A percentile compares a stretch with the other conserved stretches of the same genome.
phyloP scores from a whole-genome alignment of 2,329 filamentous ascomycete species.

The Paramyrothecium sp. region DNA sequence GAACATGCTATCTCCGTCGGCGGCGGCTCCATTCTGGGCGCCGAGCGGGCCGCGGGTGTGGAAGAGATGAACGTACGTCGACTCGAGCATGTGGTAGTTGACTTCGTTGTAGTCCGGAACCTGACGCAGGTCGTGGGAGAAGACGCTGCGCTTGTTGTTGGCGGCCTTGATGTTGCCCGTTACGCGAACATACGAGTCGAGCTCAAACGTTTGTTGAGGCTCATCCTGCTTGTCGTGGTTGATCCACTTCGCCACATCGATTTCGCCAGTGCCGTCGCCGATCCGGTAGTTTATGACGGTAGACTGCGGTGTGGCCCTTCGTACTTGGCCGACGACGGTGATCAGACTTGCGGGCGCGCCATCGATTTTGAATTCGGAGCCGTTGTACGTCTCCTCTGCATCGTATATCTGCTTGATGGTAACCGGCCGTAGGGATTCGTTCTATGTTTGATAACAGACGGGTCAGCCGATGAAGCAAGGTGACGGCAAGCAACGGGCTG shows the following conservation, averaged over 20 bases:
- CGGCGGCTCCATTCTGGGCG: conserved; percentile 35
- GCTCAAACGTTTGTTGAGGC: conserved; percentile 54
- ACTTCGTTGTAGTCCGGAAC: conserved; percentile 88
- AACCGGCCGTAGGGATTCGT: conserved; percentile 87
- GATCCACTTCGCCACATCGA: conserved; percentile 89
- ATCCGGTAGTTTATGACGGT: conserved; percentile 92
- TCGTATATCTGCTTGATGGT: conserved; percentile 95
- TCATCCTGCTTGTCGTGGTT: conserved; percentile 59
- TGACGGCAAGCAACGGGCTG: conserved; percentile 6
- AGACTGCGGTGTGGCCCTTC: conserved; percentile 78
- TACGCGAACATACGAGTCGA: conserved; percentile 80
- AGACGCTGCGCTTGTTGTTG: conserved; percentile 79
- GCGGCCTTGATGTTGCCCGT: conserved; percentile 84
- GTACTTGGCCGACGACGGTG: conserved; percentile 88
- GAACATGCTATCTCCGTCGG: conserved; percentile 52
- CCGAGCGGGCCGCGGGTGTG: conserved; percentile 68
- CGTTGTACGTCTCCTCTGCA: conserved; percentile 71
- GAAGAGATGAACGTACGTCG: conserved; percentile 82
- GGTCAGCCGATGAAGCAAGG: conserved; percentile 2
- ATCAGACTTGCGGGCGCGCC: conserved; percentile 66
- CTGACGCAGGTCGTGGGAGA: conserved; percentile 76
- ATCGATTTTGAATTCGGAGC: conserved; percentile 81
- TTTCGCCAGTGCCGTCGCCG: conserved; percentile 89
- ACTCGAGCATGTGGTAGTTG: conserved; percentile 87
- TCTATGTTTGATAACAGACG: conserved; percentile 55